Percentiles rank a stretch among this genome's conserved stretches.
Conservation (phyloP, 2,329 filamentous ascomycete species). For the Dryadomyces quercus-mongolicae region DNA sequence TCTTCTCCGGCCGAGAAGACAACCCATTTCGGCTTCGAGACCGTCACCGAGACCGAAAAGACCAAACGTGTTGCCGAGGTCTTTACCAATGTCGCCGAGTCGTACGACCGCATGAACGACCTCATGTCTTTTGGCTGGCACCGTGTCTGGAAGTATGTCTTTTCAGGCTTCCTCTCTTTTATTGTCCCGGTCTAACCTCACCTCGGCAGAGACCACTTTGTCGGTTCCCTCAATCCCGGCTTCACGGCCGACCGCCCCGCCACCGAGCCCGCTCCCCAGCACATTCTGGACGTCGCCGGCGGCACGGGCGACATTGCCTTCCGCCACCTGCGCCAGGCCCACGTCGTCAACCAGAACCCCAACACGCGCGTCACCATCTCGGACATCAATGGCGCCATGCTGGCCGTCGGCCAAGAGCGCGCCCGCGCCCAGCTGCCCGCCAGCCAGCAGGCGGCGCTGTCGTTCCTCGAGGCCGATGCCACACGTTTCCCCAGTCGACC, state of each 20-base stretch:
- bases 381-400: constrained; percentile 95
- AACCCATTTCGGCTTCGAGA: constrained; percentile 88
- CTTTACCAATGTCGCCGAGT: constrained; percentile 88
- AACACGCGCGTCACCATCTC: constrained; percentile 78
- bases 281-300: constrained; percentile 92
- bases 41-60: constrained; percentile 71
- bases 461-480: constrained; percentile 84
- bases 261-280: constrained; percentile 34
- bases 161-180: too few species aligned
- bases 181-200: too few species aligned
- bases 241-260: constrained; percentile 24
- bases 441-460: constrained; percentile 43
- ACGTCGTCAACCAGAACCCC: constrained; percentile 66
- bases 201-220: constrained; percentile 64
- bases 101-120: constrained; percentile 98
- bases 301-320: constrained; percentile 97
- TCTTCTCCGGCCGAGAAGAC: constrained; percentile 17
- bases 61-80: constrained; percentile 62
- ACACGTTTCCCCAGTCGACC: constrained; percentile 43
- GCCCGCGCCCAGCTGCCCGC: constrained; percentile 45
- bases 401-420: constrained; percentile 75
- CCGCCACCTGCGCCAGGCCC: constrained; percentile 82
- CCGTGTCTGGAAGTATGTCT: constrained; percentile 70
- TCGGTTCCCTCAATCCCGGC: constrained; percentile 80
- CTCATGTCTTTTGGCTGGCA: constrained; percentile 97